Conservation (phyloP, 345 rosid genomes). For the Noccaea caerulescens region DNA sequence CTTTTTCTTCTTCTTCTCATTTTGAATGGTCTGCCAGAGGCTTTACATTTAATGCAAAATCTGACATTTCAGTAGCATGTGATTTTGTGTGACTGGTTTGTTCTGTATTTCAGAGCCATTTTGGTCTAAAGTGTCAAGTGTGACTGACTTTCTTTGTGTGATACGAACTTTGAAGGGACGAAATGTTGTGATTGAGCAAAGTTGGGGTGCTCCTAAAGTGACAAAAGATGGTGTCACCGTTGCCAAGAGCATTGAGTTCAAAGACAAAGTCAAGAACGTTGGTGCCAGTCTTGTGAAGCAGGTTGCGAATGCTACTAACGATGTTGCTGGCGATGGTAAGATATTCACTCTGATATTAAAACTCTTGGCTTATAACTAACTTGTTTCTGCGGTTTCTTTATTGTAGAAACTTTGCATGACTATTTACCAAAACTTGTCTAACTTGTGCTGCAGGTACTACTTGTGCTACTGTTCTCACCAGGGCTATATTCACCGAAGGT, state of each 20-base stretch:
- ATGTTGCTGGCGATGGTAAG: constrained; percentile 93
- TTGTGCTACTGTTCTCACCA: constrained; percentile 89
- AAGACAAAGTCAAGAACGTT: constrained; percentile 79
- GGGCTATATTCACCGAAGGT: constrained; percentile 86
- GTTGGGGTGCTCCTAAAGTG: constrained; percentile 95
- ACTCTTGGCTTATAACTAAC: neutral
- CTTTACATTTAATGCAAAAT: neutral
- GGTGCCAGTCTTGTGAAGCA: constrained; percentile 99
- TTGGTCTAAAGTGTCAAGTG: neutral
- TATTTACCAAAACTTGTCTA: neutral
- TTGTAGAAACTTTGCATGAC: neutral
- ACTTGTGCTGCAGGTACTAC: constrained; percentile 43
- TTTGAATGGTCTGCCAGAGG: neutral
- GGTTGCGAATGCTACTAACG: constrained; percentile 99
- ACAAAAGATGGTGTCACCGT: constrained; percentile 99
- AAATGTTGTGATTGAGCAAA: constrained; percentile 91
- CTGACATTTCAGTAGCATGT: neutral
- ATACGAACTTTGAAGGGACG: constrained; percentile 61
- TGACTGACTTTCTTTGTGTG: neutral
- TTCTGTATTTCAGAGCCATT: neutral
- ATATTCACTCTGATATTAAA: neutral
- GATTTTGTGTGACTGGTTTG: neutral
- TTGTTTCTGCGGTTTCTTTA: neutral
- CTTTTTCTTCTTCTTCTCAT: neutral
- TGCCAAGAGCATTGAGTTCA: constrained; percentile 94